Percentiles rank a stretch among this genome's conserved stretches.
These are phyloP conservation scores for Hordeum pubiflorum DNA, from an alignment of 202 grass and related monocot species.

Conservation along the genomic window DNA sequence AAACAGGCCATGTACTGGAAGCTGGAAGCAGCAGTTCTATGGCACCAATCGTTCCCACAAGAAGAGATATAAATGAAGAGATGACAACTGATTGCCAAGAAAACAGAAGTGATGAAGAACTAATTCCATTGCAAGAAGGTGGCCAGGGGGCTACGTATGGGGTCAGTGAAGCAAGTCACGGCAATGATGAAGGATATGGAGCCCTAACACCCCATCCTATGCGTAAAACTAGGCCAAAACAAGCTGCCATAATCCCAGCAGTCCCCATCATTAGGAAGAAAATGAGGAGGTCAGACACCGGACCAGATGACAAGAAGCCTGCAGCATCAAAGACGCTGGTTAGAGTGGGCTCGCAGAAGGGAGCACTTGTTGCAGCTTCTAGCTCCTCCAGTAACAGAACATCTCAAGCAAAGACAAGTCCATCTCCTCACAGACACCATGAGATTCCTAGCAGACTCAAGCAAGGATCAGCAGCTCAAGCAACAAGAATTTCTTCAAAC, in stretches of 20 bases:
- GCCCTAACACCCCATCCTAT: neutral
- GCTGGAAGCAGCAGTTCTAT: neutral
- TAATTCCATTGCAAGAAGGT: neutral
- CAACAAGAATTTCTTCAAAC: neutral
- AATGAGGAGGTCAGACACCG: neutral
- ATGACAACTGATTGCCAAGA: neutral
- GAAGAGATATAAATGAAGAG: neutral
- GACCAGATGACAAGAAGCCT: neutral
- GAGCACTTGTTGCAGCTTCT: neutral
- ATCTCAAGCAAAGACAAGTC: neutral
- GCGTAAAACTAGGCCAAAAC: neutral
- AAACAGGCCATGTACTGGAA: neutral
- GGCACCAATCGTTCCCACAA: neutral
- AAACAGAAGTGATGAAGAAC: neutral
- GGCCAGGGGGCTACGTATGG: neutral
- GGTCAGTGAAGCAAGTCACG: neutral
- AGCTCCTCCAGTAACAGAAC: neutral
- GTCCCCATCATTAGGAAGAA: constrained; percentile 12
- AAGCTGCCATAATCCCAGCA: neutral
- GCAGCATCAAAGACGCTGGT: neutral
- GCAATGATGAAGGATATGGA: neutral
- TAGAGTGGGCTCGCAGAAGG: neutral
- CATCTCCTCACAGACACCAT: neutral
- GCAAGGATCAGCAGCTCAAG: neutral
- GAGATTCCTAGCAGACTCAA: neutral